Evolutionary conservation across 305 asterid genomes (phyloP).

Genomic region (Fraxinus angustifolia): DNA sequence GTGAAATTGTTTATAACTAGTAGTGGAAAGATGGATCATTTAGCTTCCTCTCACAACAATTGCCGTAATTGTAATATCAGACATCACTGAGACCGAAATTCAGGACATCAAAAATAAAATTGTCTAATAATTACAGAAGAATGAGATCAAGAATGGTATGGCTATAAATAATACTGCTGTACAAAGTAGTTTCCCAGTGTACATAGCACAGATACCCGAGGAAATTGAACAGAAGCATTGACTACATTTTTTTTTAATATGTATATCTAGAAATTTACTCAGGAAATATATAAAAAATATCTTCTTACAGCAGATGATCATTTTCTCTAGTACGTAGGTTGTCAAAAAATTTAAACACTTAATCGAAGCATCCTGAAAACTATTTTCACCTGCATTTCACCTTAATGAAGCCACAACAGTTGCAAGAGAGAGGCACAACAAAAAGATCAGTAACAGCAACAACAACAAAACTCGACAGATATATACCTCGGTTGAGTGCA

Average conservation of each 20-base stretch:
- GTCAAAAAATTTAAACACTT: not conserved
- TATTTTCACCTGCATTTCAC: not conserved
- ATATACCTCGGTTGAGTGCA: conserved; percentile 93
- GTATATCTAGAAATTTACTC: not conserved
- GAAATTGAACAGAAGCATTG: not conserved
- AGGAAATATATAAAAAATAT: not conserved
- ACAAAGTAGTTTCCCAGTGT: not conserved
- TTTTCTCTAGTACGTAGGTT: not conserved
- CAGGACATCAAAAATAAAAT: not conserved
- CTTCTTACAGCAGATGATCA: not conserved
- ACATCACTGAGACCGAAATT: not conserved
- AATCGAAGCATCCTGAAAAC: not conserved
- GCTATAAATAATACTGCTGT: not conserved
- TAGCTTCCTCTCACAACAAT: not conserved
- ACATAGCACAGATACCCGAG: not conserved
- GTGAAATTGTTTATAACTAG: not conserved
- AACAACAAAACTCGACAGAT: not conserved
- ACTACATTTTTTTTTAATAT: not conserved
- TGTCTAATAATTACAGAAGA: not conserved
- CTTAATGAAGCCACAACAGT: not conserved
- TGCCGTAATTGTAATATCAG: not conserved
- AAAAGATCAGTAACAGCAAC: not conserved
- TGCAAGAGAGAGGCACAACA: not conserved
- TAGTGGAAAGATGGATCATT: not conserved
- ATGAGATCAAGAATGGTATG: not conserved